A percentile compares a stretch with the other conserved stretches of the same genome.
phyloP scores from a whole-genome alignment of 768 basidiomycete genomes.

The Agrocybe pediades region DNA sequence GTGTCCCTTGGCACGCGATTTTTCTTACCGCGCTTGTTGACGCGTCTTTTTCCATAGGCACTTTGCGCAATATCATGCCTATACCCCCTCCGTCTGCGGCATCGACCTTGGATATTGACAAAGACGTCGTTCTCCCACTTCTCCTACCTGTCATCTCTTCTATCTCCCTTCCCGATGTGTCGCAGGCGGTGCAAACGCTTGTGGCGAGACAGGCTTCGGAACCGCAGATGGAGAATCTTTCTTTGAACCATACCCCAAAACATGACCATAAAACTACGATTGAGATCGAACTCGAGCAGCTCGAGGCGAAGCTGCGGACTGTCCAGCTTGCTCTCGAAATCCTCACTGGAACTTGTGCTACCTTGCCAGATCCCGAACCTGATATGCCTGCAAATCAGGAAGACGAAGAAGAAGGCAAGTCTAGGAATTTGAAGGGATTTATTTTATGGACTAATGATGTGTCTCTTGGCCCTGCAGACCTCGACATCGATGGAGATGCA shows the following conservation, averaged over 20 bases:
- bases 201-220: constrained; percentile 50
- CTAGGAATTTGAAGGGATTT: not conserved
- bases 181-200: constrained; percentile 52
- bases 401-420: constrained; percentile 32
- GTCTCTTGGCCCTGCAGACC: constrained; percentile 9
- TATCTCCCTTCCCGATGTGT: constrained; percentile 52
- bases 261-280: constrained; percentile 74
- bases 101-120: constrained; percentile 68
- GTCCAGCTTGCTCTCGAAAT: constrained; percentile 87
- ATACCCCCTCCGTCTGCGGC: constrained; percentile 67
- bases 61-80: constrained; percentile 76
- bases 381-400: constrained; percentile 39
- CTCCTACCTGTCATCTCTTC: constrained; percentile 67
- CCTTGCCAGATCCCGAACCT: constrained; percentile 74
- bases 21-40: not conserved
- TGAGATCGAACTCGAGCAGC: constrained; percentile 69
- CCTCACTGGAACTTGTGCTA: constrained; percentile 85
- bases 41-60: constrained; percentile 46
- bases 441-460: constrained; percentile 2
- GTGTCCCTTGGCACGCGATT: not conserved
- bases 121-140: constrained; percentile 70
- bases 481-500: constrained; percentile 12
- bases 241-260: constrained; percentile 66
- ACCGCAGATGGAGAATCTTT: constrained; percentile 36
- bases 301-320: constrained; percentile 73